Evolutionary conservation across 768 basidiomycete genomes (phyloP).

Genomic region (Leccinum barrowsii): DNA sequence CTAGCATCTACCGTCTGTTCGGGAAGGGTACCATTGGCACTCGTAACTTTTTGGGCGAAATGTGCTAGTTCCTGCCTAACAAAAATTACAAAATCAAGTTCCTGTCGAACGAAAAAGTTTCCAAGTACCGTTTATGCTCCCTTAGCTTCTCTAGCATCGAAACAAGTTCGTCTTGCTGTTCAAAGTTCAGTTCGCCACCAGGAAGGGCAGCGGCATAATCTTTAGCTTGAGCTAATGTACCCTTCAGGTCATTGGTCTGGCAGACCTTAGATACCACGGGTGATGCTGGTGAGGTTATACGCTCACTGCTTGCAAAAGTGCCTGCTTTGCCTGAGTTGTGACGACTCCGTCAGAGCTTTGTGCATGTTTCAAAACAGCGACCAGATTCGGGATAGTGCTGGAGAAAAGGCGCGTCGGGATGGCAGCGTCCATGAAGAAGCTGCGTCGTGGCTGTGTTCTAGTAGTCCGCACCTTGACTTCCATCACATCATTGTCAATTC

Average conservation of each 20-base stretch:
- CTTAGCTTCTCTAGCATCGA: constrained; percentile 61
- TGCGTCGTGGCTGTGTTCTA: constrained; percentile 17
- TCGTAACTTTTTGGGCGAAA: constrained; percentile 45
- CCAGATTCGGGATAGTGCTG: constrained; percentile 55
- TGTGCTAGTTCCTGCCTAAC: constrained; percentile 52
- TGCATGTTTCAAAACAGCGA: constrained; percentile 56
- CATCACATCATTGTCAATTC: neutral
- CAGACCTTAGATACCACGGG: neutral
- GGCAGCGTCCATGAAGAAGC: neutral
- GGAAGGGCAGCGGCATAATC: constrained; percentile 56
- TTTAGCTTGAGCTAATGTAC: constrained; percentile 53
- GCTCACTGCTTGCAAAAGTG: constrained; percentile 60
- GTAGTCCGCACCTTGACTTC: neutral
- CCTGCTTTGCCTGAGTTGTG: constrained; percentile 60
- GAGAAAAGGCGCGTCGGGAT: constrained; percentile 52
- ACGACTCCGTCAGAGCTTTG: constrained; percentile 52
- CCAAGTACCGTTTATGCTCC: constrained; percentile 45
- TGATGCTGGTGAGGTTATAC: neutral
- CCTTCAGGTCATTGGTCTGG: constrained; percentile 76
- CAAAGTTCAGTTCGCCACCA: constrained; percentile 66
- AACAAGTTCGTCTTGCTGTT: constrained; percentile 71
- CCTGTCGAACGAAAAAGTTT: neutral
- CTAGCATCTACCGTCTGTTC: constrained; percentile 30
- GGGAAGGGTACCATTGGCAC: constrained; percentile 28
- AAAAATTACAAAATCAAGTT: neutral